These are phyloP conservation scores for Alliaria petiolata DNA, from an alignment of 345 rosid genomes.

Conservation along the genomic window DNA sequence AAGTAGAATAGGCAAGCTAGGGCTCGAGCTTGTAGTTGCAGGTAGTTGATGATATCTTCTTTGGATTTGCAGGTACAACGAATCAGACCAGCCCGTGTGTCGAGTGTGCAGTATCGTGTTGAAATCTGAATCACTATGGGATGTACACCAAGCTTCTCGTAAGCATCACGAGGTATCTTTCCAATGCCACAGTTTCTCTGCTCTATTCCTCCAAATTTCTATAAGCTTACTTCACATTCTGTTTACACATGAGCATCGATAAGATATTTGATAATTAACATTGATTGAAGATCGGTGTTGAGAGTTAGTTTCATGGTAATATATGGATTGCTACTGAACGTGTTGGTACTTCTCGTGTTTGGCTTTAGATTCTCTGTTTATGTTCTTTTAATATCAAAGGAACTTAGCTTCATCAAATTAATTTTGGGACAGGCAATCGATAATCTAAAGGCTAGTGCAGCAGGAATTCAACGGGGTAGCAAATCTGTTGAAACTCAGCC, in stretches of 20 bases:
- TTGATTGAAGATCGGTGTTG: background rate
- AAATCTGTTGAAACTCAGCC: slow-evolving; percentile 25
- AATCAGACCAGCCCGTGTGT: slow-evolving; percentile 85
- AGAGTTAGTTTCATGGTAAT: background rate
- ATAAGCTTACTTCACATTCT: background rate
- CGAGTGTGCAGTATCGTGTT: slow-evolving; percentile 74
- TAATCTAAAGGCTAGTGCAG: slow-evolving; percentile 62
- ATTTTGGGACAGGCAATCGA: slow-evolving; percentile 52
- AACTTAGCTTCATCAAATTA: background rate
- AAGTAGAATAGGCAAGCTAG: no score
- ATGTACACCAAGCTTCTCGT: slow-evolving; percentile 96
- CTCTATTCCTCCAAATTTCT: background rate
- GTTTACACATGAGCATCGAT: no score
- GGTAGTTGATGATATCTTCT: background rate
- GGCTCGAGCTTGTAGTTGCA: background rate
- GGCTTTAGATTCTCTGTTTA: background rate
- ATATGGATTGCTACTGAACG: background rate
- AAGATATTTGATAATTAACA: no score
- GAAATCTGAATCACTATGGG: slow-evolving; percentile 83
- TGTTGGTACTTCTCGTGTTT: background rate
- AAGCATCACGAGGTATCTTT: slow-evolving; percentile 75
- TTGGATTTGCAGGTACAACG: slow-evolving; percentile 61
- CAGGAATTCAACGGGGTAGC: slow-evolving; percentile 28
- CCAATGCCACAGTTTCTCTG: no score
- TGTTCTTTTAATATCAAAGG: background rate